These are phyloP conservation scores for Epichloe hybrida DNA, from an alignment of 2,329 filamentous ascomycete genomes.

Conservation along the genomic window DNA sequence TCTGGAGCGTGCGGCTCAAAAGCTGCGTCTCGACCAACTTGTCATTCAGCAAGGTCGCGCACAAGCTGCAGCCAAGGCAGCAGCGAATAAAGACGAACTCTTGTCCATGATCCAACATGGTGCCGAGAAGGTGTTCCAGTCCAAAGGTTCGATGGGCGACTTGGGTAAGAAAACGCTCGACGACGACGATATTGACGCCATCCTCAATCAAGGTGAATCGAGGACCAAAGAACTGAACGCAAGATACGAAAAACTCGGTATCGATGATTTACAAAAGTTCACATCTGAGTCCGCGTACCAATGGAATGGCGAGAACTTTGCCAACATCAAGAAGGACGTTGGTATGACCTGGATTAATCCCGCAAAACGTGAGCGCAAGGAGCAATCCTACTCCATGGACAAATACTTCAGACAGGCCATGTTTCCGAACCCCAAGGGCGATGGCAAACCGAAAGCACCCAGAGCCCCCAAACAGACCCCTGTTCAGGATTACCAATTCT, in stretches of 20 bases:
- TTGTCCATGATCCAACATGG: conserved; percentile 98
- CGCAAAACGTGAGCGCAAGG: conserved; percentile 93
- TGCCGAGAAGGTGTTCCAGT: conserved; percentile 83
- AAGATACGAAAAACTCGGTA: conserved; percentile 91
- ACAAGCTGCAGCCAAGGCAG: conserved; percentile 79
- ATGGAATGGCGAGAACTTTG: conserved; percentile 97
- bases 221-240: conserved; percentile 82
- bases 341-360: conserved; percentile 96
- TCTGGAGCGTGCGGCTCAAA: conserved; percentile 88
- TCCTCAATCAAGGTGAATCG: conserved; percentile 74
- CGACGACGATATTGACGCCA: conserved; percentile 82
- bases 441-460: conserved; percentile 90
- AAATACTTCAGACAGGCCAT: conserved; percentile 94
- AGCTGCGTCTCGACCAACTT: conserved; percentile 87
- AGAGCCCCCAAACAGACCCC: conserved; percentile 83
- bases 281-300: conserved; percentile 95
- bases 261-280: conserved; percentile 96
- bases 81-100: conserved; percentile 90
- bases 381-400: conserved; percentile 96
- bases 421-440: conserved; percentile 64
- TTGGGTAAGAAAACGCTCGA: conserved; percentile 51
- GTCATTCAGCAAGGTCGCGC: conserved; percentile 96
- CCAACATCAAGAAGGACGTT: conserved; percentile 81
- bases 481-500: conserved; percentile 96
- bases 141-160: conserved; percentile 49